Percentiles rank a stretch among this genome's conserved stretches.
phyloP scores from a whole-genome alignment of 192 early-diverging fungal genomes.

The Coemansia umbellata region DNA sequence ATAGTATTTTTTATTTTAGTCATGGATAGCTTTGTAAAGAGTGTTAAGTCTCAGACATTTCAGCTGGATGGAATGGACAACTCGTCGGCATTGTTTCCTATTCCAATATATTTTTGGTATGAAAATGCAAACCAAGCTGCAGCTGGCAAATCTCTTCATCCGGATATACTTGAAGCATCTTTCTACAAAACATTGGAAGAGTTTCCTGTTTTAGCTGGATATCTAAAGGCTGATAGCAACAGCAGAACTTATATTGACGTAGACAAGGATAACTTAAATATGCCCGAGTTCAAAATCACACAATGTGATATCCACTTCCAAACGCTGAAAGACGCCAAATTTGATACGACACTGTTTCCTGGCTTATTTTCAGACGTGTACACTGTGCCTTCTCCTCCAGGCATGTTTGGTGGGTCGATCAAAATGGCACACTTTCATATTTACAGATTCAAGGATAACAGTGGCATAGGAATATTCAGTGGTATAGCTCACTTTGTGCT shows the following conservation, averaged over 20 bases:
- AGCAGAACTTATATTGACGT: conserved; percentile 4
- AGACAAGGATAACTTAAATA: conserved; percentile 14
- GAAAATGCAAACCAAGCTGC: neutral
- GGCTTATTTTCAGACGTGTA: neutral
- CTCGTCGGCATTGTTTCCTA: neutral
- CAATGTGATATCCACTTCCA: conserved; percentile 1
- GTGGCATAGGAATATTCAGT: conserved; percentile 18
- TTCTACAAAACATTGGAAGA: conserved; percentile 16
- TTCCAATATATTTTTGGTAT: conserved; percentile 9
- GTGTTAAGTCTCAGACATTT: conserved; percentile 3
- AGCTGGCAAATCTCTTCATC: conserved; percentile 8
- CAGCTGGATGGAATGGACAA: conserved; percentile 6
- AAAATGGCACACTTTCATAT: conserved; percentile 5
- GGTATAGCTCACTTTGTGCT: conserved; percentile 17
- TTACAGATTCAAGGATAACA: conserved; percentile 11
- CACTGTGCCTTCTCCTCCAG: neutral
- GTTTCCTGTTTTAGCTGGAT: conserved; percentile 19
- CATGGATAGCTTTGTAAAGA: conserved; percentile 1
- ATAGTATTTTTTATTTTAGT: neutral
- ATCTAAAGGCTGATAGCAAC: neutral
- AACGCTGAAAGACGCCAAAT: neutral
- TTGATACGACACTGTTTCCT: conserved; percentile 3
- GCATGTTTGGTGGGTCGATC: neutral
- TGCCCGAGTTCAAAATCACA: conserved; percentile 21
- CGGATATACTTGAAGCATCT: conserved; percentile 1